Conservation (phyloP, 805 yeast species). For the Wickerhamiella brachini region DNA sequence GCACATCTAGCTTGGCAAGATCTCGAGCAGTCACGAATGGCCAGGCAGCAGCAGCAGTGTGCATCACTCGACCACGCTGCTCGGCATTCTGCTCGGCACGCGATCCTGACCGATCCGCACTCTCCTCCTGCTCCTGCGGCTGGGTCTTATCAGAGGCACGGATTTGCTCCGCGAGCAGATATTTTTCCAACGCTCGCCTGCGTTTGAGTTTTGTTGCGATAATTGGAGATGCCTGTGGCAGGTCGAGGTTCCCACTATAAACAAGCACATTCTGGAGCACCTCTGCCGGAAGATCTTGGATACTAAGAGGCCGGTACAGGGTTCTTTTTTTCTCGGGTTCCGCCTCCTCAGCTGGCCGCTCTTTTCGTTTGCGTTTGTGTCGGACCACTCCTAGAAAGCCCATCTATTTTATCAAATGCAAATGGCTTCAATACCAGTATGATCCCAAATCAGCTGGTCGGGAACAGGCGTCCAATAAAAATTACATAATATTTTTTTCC, state of each 20-base stretch:
- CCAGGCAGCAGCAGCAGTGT: conserved; percentile 11
- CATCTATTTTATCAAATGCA: conserved; percentile 3
- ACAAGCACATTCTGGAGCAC: conserved; percentile 29
- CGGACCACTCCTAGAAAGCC: conserved; percentile 8
- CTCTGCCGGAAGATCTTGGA: conserved; percentile 32
- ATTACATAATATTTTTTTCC: neutral
- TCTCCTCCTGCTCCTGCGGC: too few relatives aligned
- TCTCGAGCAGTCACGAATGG: conserved; percentile 17
- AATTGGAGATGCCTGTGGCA: conserved; percentile 26
- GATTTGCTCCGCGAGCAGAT: conserved; percentile 15
- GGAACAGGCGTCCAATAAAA: too few relatives aligned
- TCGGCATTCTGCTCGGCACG: too few relatives aligned
- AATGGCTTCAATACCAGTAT: too few relatives aligned
- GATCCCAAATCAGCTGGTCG: too few relatives aligned
- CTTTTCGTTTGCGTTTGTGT: neutral
- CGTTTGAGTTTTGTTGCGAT: conserved; percentile 22
- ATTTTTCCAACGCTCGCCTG: conserved; percentile 14
- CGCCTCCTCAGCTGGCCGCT: neutral
- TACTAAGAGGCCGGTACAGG: neutral
- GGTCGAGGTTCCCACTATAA: conserved; percentile 25
- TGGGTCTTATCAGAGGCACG: too few relatives aligned
- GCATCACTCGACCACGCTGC: conserved; percentile 4
- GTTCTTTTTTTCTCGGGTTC: too few relatives aligned
- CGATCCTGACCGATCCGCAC: too few relatives aligned
- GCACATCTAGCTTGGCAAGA: conserved; percentile 41